Conservation (phyloP, 139 green algal species). For the Spirogloea muscicola region DNA sequence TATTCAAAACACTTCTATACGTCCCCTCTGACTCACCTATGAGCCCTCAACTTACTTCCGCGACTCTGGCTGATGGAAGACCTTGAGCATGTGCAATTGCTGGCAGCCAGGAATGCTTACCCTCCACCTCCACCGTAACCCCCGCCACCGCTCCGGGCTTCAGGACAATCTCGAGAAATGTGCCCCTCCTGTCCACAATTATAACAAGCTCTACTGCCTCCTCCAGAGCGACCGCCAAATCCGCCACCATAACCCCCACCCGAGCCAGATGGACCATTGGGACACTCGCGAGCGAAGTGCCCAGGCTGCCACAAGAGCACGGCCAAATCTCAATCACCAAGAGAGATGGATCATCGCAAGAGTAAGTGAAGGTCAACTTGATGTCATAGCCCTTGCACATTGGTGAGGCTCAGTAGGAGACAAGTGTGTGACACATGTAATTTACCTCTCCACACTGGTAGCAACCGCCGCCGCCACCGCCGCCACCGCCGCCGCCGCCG, state of each 20-base stretch:
- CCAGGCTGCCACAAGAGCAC: not conserved
- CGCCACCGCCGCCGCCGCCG: conserved; percentile 8
- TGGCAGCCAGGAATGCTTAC: no score
- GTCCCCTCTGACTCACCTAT: not conserved
- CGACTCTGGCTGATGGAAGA: not conserved
- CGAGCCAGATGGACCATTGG: no score
- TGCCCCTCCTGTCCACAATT: conserved; percentile 8
- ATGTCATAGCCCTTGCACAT: no score
- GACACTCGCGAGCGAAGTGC: not conserved
- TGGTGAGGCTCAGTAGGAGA: no score
- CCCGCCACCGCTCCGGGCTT: not conserved
- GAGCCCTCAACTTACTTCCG: not conserved
- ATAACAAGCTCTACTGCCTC: not conserved
- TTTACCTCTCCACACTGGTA: conserved; percentile 38
- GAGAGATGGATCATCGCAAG: not conserved
- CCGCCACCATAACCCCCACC: no score
- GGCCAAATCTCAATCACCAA: not conserved
- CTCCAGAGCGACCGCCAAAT: not conserved
- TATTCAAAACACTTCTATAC: not conserved
- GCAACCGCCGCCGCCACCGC: conserved; percentile 22
- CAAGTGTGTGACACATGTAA: not conserved
- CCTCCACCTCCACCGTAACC: not conserved
- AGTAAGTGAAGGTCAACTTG: no score
- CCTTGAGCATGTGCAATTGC: not conserved
- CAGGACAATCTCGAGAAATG: conserved; percentile 3